These are phyloP conservation scores for Mycena floridula DNA, from an alignment of 768 basidiomycete species.

Conservation along the genomic window DNA sequence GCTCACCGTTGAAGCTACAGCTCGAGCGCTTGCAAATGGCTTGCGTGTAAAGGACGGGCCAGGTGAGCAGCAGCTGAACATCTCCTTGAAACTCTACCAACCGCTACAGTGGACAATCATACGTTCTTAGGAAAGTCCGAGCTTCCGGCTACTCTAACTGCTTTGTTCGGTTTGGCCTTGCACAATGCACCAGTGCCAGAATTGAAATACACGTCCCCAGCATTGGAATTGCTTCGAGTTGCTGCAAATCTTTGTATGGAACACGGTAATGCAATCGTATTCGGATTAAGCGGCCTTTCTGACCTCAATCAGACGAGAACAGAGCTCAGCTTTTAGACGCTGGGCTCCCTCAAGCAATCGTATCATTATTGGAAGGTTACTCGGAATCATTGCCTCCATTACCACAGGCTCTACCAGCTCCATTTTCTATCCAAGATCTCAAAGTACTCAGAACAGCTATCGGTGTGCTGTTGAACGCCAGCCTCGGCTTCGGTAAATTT, in stretches of 20 bases:
- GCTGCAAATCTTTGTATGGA: conserved; percentile 84
- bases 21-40: conserved; percentile 55
- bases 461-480: conserved; percentile 74
- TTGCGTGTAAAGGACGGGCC: conserved; percentile 50
- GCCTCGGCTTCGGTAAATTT: conserved; percentile 65
- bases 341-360: conserved; percentile 59
- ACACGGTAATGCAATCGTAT: conserved; percentile 45
- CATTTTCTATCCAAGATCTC: conserved; percentile 55
- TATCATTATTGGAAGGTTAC: conserved; percentile 67
- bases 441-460: conserved; percentile 72
- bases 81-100: conserved; percentile 9
- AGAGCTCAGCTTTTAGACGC: conserved; percentile 65
- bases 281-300: not conserved
- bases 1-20: conserved; percentile 43
- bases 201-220: conserved; percentile 39
- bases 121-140: conserved; percentile 58
- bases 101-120: conserved; percentile 58
- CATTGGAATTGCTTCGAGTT: conserved; percentile 69
- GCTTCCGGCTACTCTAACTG: conserved; percentile 59
- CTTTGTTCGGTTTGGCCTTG: conserved; percentile 52
- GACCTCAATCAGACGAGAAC: conserved; percentile 55
- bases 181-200: conserved; percentile 40
- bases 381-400: conserved; percentile 37
- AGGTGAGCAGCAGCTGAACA: conserved; percentile 28
- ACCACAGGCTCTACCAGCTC: conserved; percentile 32